A percentile compares a stretch with the other conserved stretches of the same genome.
Evolutionary conservation across 2,329 filamentous ascomycete species (phyloP).

Genomic region (Fusarium goolgardi): DNA sequence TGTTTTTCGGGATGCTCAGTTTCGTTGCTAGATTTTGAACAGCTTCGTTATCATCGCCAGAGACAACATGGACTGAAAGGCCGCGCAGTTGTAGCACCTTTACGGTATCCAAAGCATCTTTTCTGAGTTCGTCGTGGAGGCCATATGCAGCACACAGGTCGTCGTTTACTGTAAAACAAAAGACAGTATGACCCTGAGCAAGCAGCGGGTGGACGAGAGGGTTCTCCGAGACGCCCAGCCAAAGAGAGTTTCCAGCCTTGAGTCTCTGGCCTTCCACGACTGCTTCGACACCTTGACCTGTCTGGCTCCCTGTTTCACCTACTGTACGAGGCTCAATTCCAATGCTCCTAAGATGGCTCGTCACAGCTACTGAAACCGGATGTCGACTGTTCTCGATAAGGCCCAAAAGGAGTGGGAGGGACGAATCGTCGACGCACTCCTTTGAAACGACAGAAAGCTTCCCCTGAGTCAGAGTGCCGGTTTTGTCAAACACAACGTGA

Average conservation of each 20-base stretch:
- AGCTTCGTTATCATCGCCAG: constrained; percentile 64
- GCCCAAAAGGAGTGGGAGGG: constrained; percentile 46
- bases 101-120: constrained; percentile 55
- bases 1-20: constrained; percentile 54
- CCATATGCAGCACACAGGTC: constrained; percentile 56
- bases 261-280: constrained; percentile 46
- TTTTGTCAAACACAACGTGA: constrained; percentile 84
- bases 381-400: constrained; percentile 59
- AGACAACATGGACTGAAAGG: constrained; percentile 61
- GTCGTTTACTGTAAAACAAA: constrained; percentile 59
- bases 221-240: constrained; percentile 55
- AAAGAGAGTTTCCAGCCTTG: constrained; percentile 63
- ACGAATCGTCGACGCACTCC: neutral
- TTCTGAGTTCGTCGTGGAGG: constrained; percentile 60
- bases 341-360: constrained; percentile 52
- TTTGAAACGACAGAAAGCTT: constrained; percentile 57
- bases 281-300: constrained; percentile 61
- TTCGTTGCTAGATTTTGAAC: constrained; percentile 56
- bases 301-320: constrained; percentile 52
- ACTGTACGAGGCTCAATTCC: constrained; percentile 39
- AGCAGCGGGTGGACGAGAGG: constrained; percentile 52
- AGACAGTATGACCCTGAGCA: constrained; percentile 55
- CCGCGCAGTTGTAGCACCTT: constrained; percentile 51
- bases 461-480: constrained; percentile 77
- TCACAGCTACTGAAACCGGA: constrained; percentile 64